A percentile compares a stretch with the other conserved stretches of the same genome.
phyloP scores from a whole-genome alignment of 306 rosid genomes.

The Acacia crassicarpa region DNA sequence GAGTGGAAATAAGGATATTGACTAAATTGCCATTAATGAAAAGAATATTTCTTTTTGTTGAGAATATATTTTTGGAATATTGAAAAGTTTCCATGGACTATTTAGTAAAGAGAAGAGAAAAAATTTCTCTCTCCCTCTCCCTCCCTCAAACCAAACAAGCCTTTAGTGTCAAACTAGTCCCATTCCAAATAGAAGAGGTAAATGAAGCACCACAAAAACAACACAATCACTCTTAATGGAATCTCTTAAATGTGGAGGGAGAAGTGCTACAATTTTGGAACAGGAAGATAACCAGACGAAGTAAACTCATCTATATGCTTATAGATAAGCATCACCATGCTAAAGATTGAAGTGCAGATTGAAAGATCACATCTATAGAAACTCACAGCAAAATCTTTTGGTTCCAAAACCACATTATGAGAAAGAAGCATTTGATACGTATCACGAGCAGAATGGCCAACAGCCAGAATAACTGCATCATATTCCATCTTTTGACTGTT shows the following conservation, averaged over 20 bases:
- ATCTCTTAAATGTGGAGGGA: neutral
- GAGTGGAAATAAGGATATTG: no score
- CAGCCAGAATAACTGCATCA: constrained; percentile 89
- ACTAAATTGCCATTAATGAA: no score
- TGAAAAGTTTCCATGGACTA: no score
- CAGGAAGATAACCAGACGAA: constrained; percentile 6
- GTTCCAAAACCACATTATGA: constrained; percentile 72
- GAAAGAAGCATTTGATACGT: constrained; percentile 77
- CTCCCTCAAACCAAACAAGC: no score
- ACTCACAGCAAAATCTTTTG: constrained; percentile 93
- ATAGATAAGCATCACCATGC: constrained; percentile 8
- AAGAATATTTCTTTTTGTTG: no score
- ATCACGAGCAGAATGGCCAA: constrained; percentile 99
- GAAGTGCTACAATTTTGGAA: constrained; percentile 7
- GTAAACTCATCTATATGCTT: neutral
- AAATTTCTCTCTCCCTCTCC: no score
- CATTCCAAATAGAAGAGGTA: neutral
- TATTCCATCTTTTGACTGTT: constrained; percentile 61
- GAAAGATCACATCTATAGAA: constrained; percentile 20
- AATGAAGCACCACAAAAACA: neutral
- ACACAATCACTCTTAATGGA: neutral
- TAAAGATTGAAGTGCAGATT: constrained; percentile 23
- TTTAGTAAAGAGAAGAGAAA: no score
- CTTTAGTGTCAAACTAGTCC: constrained; percentile 6
- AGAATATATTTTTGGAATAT: no score